A percentile compares a stretch with the other conserved stretches of the same genome.
These are phyloP conservation scores for Pelargonium australe DNA, from an alignment of 441 rosid genomes.

Conservation along the genomic window DNA sequence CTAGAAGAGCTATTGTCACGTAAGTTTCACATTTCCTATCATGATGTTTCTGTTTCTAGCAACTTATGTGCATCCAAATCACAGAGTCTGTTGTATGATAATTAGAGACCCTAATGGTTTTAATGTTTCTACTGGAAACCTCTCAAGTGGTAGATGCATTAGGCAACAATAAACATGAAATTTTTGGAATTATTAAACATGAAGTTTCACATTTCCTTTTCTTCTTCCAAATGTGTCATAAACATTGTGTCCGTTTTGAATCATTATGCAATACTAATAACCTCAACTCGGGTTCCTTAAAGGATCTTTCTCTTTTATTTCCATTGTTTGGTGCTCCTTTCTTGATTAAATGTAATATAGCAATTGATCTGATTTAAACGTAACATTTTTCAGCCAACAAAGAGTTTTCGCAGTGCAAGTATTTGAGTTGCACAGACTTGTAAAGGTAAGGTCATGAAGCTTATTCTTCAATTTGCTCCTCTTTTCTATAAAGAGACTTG, in stretches of 20 bases:
- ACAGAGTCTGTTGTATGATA: neutral
- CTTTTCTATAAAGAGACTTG: neutral
- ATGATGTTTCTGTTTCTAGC: neutral
- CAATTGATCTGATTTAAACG: neutral
- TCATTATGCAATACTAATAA: no score
- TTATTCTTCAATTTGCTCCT: neutral
- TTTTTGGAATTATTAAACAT: no score
- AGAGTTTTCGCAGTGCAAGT: slow-evolving; percentile 45
- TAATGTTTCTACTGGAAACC: no score
- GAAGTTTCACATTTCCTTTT: no score
- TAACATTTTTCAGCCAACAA: slow-evolving; percentile 22
- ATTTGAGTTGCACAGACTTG: slow-evolving; percentile 65
- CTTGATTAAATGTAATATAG: neutral
- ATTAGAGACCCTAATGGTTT: no score
- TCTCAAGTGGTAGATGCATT: no score
- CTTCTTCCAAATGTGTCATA: no score
- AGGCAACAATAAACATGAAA: neutral
- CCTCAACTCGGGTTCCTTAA: no score
- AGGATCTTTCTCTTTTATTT: neutral
- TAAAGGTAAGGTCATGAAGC: slow-evolving; percentile 54
- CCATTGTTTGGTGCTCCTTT: neutral
- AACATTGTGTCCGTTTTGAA: no score
- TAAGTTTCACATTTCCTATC: slow-evolving; percentile 10
- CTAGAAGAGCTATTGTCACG: slow-evolving; percentile 20
- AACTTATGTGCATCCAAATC: neutral